Percentiles rank a stretch among this genome's conserved stretches.
Evolutionary conservation across 73 alveolate genomes (phyloP).

Genomic region (Durusdinium trenchii): DNA sequence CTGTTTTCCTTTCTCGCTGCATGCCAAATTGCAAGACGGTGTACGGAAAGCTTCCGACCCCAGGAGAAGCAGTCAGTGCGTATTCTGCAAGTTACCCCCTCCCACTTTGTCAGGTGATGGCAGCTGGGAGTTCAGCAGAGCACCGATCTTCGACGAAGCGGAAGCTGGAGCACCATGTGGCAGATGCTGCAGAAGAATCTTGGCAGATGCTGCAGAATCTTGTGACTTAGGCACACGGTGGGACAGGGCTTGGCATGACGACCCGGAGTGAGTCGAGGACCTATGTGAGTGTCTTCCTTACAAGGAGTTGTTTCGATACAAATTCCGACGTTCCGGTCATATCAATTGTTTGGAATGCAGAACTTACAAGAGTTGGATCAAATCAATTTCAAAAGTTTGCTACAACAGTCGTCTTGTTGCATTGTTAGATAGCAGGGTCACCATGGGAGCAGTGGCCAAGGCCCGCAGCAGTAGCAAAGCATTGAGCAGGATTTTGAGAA

Average conservation of each 20-base stretch:
- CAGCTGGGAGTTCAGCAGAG: too few species aligned
- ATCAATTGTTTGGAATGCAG: conserved; percentile 28
- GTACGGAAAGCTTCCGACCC: too few species aligned
- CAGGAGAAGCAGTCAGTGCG: too few species aligned
- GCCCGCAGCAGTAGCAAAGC: conserved; percentile 16
- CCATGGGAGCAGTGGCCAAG: conserved; percentile 12
- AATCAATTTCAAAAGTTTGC: neutral
- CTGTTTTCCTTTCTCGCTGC: too few species aligned
- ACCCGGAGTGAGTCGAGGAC: conserved; percentile 2
- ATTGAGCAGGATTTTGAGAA: neutral
- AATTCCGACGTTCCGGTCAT: neutral
- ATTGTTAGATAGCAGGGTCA: neutral
- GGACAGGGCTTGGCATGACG: conserved; percentile 17
- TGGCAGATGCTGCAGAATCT: too few species aligned
- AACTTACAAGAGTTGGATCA: conserved; percentile 19
- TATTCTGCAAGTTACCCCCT: too few species aligned
- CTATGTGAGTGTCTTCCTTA: neutral
- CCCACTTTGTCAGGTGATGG: too few species aligned
- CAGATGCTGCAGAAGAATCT: too few species aligned
- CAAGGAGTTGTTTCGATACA: neutral
- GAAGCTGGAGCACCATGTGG: too few species aligned
- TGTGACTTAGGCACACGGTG: too few species aligned
- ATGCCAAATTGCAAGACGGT: too few species aligned
- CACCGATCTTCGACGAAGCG: too few species aligned
- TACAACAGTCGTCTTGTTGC: neutral